Conservation (phyloP, 139 green algal genomes). For the Volvox africanus region DNA sequence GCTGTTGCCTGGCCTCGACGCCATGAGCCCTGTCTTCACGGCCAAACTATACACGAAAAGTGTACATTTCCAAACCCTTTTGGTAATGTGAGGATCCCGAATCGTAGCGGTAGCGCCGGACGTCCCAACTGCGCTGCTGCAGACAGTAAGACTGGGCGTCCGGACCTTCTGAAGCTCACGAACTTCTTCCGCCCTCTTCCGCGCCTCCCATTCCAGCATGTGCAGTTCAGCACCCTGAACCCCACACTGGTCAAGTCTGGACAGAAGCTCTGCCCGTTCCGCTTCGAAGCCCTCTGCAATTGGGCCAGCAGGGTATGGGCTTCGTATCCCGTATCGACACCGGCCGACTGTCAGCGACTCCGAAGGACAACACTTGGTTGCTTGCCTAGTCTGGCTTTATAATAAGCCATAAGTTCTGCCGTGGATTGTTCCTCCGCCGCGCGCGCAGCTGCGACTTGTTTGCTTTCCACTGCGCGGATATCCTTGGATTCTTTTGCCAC, state of each 20-base stretch:
- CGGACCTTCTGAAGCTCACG: conserved; percentile 86
- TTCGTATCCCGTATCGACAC: neutral
- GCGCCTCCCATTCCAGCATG: conserved; percentile 81
- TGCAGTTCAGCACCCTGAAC: conserved; percentile 64
- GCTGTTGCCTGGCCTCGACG: too few species aligned
- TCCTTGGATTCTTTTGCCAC: neutral
- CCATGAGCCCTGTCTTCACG: too few species aligned
- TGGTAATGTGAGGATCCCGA: neutral
- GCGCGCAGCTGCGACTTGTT: neutral
- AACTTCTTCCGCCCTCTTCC: conserved; percentile 82
- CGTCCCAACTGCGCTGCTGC: too few species aligned
- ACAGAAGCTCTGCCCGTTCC: conserved; percentile 80
- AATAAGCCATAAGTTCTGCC: conserved; percentile 63
- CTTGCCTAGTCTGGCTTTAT: conserved; percentile 66
- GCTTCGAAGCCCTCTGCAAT: conserved; percentile 79
- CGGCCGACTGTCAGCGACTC: too few species aligned
- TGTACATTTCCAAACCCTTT: neutral
- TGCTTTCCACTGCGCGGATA: neutral
- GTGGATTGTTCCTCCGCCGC: conserved; percentile 37
- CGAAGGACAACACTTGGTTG: neutral
- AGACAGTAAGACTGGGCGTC: too few species aligned
- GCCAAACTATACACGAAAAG: neutral
- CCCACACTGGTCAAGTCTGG: conserved; percentile 69
- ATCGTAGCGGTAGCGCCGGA: too few species aligned
- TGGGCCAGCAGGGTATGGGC: neutral